These are phyloP conservation scores for Gastrolobium bilobum DNA, from an alignment of 306 rosid species.

Conservation along the genomic window DNA sequence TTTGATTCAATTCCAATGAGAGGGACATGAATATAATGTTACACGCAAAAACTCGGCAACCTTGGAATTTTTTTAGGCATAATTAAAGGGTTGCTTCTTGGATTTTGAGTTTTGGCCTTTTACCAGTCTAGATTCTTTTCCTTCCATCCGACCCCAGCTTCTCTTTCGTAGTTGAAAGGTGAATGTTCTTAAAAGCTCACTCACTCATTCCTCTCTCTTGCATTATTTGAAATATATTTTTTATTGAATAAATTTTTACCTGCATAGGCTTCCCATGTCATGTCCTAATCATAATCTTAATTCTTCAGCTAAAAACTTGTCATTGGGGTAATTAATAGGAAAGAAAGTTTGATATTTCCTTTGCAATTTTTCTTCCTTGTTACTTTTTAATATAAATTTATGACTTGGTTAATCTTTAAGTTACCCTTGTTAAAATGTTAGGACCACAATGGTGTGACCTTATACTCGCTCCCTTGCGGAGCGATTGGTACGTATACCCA, in stretches of 20 bases:
- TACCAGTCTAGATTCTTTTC: slow-evolving; percentile 34
- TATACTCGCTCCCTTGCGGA: neutral
- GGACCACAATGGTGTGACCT: slow-evolving; percentile 31
- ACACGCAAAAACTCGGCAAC: slow-evolving; percentile 37
- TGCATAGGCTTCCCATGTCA: slow-evolving; percentile 50
- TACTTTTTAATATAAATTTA: neutral
- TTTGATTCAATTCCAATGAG: slow-evolving; percentile 23
- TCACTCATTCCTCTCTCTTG: neutral
- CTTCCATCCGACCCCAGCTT: neutral
- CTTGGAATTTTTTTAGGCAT: neutral
- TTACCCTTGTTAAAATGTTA: neutral
- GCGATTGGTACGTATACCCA: neutral
- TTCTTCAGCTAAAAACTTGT: slow-evolving; percentile 25
- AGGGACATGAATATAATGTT: slow-evolving; percentile 36
- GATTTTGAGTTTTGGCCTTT: slow-evolving; percentile 51
- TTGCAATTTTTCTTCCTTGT: neutral
- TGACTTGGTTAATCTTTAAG: neutral
- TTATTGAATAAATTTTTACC: neutral
- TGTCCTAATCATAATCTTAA: slow-evolving; percentile 27
- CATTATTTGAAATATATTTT: slow-evolving; percentile 18
- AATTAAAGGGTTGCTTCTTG: slow-evolving; percentile 40
- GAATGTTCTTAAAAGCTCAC: slow-evolving; percentile 23
- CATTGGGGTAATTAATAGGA: slow-evolving; percentile 39
- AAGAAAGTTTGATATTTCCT: neutral
- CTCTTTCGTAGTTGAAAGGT: neutral